These are phyloP conservation scores for Primulina huaijiensis DNA, from an alignment of 257 asterid genomes.

Conservation along the genomic window DNA sequence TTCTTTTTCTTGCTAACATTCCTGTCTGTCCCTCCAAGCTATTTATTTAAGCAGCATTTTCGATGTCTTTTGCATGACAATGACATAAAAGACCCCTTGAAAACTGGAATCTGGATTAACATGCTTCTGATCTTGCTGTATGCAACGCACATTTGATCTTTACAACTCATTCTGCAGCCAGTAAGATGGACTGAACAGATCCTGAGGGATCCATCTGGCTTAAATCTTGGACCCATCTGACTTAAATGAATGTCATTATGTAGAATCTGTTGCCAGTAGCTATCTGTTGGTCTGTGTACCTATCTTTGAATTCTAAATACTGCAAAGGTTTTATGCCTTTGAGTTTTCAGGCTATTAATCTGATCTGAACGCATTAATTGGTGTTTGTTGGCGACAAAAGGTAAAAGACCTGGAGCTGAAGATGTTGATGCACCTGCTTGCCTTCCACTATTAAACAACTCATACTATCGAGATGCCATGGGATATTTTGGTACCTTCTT, in stretches of 20 bases:
- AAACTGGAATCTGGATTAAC: not conserved
- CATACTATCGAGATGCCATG: conserved; percentile 69
- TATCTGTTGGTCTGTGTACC: not conserved
- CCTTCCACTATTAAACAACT: conserved; percentile 64
- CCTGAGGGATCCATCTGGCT: not conserved
- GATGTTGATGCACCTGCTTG: conserved; percentile 88
- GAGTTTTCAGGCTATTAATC: conserved; percentile 13
- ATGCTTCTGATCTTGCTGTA: not conserved
- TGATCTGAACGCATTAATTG: conserved; percentile 29
- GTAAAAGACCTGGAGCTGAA: conserved; percentile 81
- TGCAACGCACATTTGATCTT: not conserved
- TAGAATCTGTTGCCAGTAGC: not conserved
- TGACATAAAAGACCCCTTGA: not conserved
- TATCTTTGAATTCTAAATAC: not conserved
- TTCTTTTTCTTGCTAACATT: not conserved
- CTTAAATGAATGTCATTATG: not conserved
- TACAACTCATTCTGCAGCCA: too few species aligned
- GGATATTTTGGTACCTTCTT: conserved; percentile 91
- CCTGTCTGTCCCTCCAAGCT: not conserved
- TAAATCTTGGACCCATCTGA: not conserved
- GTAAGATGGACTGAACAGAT: not conserved
- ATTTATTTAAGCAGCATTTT: not conserved
- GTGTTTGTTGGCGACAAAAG: conserved; percentile 60
- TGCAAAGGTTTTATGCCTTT: not conserved
- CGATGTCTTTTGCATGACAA: not conserved